A percentile compares a stretch with the other conserved stretches of the same genome.
Conservation (phyloP, 2,329 filamentous ascomycete species). For the Aureobasidium zeae region DNA sequence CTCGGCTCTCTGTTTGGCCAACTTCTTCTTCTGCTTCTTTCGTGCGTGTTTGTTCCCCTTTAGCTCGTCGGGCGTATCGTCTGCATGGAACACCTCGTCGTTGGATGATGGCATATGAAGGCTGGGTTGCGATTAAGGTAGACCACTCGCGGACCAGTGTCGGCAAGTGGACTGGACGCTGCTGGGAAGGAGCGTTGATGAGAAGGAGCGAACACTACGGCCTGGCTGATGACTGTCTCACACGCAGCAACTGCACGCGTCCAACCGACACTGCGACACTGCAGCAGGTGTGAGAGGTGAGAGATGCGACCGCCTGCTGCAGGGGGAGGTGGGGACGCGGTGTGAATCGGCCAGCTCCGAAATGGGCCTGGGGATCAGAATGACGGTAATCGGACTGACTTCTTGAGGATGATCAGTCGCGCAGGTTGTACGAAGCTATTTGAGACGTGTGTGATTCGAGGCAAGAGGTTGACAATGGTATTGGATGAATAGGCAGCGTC, state of each 20-base stretch:
- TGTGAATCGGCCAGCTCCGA: conserved; percentile 8
- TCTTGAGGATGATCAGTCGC: conserved; percentile 2
- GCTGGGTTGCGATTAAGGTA: neutral
- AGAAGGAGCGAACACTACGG: no score
- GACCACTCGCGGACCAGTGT: conserved; percentile 12
- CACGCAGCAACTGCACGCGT: neutral
- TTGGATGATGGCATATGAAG: conserved; percentile 18
- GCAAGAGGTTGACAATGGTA: neutral
- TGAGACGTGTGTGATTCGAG: no score
- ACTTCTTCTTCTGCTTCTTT: conserved; percentile 19
- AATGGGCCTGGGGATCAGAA: neutral
- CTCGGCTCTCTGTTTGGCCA: conserved; percentile 15
- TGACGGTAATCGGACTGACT: neutral
- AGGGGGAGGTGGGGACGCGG: neutral
- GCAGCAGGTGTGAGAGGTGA: conserved; percentile 2
- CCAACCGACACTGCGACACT: conserved; percentile 3
- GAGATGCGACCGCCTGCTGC: conserved; percentile 6
- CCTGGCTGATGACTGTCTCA: no score
- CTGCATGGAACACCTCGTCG: conserved; percentile 18
- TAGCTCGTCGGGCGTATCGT: conserved; percentile 17
- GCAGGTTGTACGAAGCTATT: conserved; percentile 8
- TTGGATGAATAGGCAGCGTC: neutral
- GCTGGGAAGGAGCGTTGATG: no score
- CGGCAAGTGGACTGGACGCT: conserved; percentile 1
- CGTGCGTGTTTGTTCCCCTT: conserved; percentile 13